phyloP scores from a whole-genome alignment of 2,329 filamentous ascomycete species.

The Xenoacremonium recifei region DNA sequence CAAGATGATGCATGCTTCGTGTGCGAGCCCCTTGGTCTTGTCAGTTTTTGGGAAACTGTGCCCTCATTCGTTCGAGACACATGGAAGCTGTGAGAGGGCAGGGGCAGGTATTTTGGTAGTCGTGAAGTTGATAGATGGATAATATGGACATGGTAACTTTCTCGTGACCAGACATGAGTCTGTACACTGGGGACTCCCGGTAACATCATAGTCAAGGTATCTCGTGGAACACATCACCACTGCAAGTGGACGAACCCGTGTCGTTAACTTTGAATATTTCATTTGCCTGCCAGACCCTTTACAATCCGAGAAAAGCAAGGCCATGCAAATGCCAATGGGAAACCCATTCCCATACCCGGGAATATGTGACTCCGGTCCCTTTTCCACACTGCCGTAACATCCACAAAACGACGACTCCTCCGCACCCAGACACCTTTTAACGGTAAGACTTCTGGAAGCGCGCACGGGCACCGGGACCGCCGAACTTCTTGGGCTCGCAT shows the following conservation, averaged over 20 bases:
- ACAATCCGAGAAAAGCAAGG: constrained; percentile 48
- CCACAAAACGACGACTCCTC: constrained; percentile 18
- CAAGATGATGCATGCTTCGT: too few relatives aligned
- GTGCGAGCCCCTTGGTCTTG: too few relatives aligned
- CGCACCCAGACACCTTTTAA: constrained; percentile 55
- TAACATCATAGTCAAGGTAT: constrained; percentile 9
- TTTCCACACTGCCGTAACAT: constrained; percentile 31
- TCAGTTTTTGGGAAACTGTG: too few relatives aligned
- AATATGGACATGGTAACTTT: too few relatives aligned
- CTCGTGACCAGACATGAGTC: too few relatives aligned
- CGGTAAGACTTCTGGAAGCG: constrained; percentile 99
- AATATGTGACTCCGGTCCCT: constrained; percentile 38
- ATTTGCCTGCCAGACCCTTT: constrained; percentile 52
- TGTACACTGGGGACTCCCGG: too few relatives aligned
- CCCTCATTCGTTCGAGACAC: too few relatives aligned
- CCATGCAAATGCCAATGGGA: constrained; percentile 51
- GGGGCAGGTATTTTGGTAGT: too few relatives aligned
- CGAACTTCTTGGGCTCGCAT: constrained; percentile 98
- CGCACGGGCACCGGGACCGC: constrained; percentile 88
- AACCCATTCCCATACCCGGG: constrained; percentile 39
- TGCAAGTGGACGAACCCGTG: constrained; percentile 16
- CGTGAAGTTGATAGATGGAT: too few relatives aligned
- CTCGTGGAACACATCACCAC: constrained; percentile 25
- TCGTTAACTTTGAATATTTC: constrained; percentile 46
- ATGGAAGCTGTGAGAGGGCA: too few relatives aligned